Evolutionary conservation across 106 monocot genomes (phyloP), one percentile per base, ranked within the genome.

Genomic region (Allium sativum): DNA sequence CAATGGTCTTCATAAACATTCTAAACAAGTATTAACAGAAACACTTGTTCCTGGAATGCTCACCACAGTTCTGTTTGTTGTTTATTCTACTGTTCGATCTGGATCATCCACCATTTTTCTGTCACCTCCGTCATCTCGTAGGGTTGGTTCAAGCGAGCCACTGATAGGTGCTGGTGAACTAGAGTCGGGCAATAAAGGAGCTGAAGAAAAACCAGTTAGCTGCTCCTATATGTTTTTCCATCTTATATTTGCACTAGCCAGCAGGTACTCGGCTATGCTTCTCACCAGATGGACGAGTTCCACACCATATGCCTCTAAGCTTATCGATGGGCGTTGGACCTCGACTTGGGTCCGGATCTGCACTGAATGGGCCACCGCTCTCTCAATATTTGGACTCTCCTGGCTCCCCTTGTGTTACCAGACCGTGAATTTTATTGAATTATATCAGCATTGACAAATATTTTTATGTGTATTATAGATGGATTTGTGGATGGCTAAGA

Each of bases 201-300:
- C 22, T 3, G 22, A 22, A 22, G 22, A 1, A 22, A 22, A 22
- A 22, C 22, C 22, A 22, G 22, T 22, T 22, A 22, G 22, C 22
- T 22, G 3, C 22, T 22, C 22, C 22, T 22, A 3, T 22, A 22
- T 22, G 22, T 1, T 22, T 22, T 22, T 22, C 22, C 1, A 22
- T 22, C 3, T 95, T 12, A 87, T 95, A 71, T 95, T 95, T 56
- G 87, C 95, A 7, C 75, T 95, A 6, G 90, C 95, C 0, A 95
- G 95, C 70, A 95, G 87, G 95, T 95, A 95, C 57, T 90, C 90
- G 10, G 87, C 95, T 51, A 95, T 90, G 95, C 90, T 95, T 59
- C 81, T 95, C 14, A 95, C 87, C 12, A 87, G 95, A 44, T 95
- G 95, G 95, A 82, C 71, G 14, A 77, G 77, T 55, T 72, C 90